These are phyloP conservation scores for Prunus dulcis DNA, from an alignment of 306 rosid genomes.

Conservation along the genomic window DNA sequence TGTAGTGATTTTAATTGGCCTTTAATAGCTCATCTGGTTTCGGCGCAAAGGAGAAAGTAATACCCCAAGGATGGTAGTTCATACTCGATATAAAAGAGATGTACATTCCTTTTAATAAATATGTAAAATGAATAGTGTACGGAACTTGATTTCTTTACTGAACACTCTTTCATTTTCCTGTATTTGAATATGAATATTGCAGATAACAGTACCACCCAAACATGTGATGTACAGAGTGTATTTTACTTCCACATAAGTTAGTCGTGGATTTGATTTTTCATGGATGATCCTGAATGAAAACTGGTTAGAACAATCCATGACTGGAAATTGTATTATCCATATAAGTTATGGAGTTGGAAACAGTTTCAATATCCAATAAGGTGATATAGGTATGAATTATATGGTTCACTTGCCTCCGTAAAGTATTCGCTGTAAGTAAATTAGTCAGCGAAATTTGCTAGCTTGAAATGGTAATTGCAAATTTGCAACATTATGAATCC, in stretches of 20 bases:
- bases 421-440: not conserved
- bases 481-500: not conserved
- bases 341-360: too few species aligned
- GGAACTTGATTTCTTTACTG: not conserved
- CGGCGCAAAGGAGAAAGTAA: not conserved
- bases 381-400: not conserved
- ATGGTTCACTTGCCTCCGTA: not conserved
- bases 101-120: not conserved
- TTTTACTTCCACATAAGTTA: too few species aligned
- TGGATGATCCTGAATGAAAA: too few species aligned
- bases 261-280: too few species aligned
- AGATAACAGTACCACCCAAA: too few species aligned
- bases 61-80: not conserved
- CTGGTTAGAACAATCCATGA: too few species aligned
- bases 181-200: not conserved
- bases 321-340: too few species aligned
- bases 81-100: conserved; percentile 4
- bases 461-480: not conserved
- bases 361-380: too few species aligned
- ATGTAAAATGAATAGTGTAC: not conserved
- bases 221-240: too few species aligned
- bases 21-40: not conserved
- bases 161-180: not conserved
- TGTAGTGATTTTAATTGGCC: not conserved
- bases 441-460: not conserved